Conservation (phyloP, 225 moss, liverwort and hornwort species). For the Ulota crispa region DNA sequence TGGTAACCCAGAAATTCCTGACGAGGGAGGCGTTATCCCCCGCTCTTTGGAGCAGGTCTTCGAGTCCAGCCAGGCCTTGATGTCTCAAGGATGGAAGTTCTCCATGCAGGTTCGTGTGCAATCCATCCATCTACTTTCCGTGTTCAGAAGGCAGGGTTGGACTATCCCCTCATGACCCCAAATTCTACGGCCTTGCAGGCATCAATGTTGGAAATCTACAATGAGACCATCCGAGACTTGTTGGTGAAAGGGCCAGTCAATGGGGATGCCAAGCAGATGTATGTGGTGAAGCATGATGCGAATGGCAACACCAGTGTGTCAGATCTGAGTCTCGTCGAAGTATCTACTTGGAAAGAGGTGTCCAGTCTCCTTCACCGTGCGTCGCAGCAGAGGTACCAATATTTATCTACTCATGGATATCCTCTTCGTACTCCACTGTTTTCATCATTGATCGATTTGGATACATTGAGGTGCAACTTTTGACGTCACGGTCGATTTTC, state of each 20-base stretch:
- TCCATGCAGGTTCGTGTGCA: slow-evolving; percentile 77
- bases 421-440: not conserved
- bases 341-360: slow-evolving; percentile 92
- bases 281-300: slow-evolving; percentile 78
- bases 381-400: slow-evolving; percentile 80
- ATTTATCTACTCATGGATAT: not conserved
- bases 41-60: slow-evolving; percentile 96
- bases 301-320: slow-evolving; percentile 84
- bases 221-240: slow-evolving; percentile 92
- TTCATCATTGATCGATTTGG: not conserved
- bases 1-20: slow-evolving; percentile 81
- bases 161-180: not conserved
- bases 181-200: slow-evolving; percentile 51
- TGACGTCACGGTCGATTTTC: not conserved
- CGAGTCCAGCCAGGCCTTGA: slow-evolving; percentile 81
- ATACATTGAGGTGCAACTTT: not conserved
- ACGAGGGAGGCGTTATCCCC: slow-evolving; percentile 85
- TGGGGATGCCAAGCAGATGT: slow-evolving; percentile 76
- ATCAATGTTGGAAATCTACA: slow-evolving; percentile 98
- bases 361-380: slow-evolving; percentile 87
- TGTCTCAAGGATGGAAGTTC: slow-evolving; percentile 86
- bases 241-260: slow-evolving; percentile 54
- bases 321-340: slow-evolving; percentile 86
- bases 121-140: not conserved
- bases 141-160: not conserved